A percentile compares a stretch with the other conserved stretches of the same genome.
phyloP scores from a whole-genome alignment of 257 asterid species.

The Solanum piurae region DNA sequence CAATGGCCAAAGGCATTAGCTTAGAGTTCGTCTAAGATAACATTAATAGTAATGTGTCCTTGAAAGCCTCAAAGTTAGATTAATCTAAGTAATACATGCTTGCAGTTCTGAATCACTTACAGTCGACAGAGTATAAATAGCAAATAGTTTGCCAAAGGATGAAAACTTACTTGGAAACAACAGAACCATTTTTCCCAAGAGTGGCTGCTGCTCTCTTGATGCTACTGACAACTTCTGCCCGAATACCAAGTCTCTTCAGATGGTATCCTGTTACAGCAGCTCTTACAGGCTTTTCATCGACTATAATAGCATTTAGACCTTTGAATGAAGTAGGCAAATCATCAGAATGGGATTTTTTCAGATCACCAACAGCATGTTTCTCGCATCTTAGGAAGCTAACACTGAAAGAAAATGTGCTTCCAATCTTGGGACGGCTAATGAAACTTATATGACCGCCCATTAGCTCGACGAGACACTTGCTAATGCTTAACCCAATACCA shows the following conservation, averaged over 20 bases:
- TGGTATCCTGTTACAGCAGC: conserved; percentile 76
- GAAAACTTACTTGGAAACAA: conserved; percentile 35
- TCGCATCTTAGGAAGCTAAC: conserved; percentile 45
- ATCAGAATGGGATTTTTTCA: conserved; percentile 35
- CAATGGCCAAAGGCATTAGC: not conserved
- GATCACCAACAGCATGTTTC: conserved; percentile 18
- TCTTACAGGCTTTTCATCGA: conserved; percentile 73
- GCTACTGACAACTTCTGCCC: conserved; percentile 44
- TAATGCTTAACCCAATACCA: conserved; percentile 87
- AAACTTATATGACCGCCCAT: conserved; percentile 90
- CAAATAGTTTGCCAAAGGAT: not conserved
- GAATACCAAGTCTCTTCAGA: conserved; percentile 72
- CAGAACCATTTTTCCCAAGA: conserved; percentile 26
- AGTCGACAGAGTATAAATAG: not conserved
- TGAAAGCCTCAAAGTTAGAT: not conserved
- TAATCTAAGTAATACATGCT: not conserved
- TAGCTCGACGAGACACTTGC: conserved; percentile 82
- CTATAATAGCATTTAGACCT: conserved; percentile 57
- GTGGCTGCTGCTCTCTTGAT: conserved; percentile 32
- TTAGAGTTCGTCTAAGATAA: not conserved
- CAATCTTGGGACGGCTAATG: conserved; percentile 62
- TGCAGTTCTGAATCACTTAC: not conserved
- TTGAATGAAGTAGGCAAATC: conserved; percentile 47
- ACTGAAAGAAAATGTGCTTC: conserved; percentile 80
- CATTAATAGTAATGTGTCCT: not conserved